Conservation (phyloP, 2,329 filamentous ascomycete species). For the Dothiorella sarmentorum region DNA sequence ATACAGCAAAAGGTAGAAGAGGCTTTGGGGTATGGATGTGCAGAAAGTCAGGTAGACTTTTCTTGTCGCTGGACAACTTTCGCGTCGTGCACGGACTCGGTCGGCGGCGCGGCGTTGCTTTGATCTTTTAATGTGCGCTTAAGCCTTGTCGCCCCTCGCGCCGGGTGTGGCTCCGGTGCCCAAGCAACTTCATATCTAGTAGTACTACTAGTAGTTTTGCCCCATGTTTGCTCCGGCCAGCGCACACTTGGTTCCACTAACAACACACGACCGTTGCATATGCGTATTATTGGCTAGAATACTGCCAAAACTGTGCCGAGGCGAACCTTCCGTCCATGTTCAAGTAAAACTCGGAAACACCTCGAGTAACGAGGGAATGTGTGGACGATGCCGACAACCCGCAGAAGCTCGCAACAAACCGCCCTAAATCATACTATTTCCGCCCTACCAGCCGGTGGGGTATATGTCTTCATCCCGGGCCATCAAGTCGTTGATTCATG, state of each 20-base stretch:
- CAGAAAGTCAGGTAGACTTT: constrained; percentile 10
- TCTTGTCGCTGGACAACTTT: constrained; percentile 16
- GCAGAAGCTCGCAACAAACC: neutral
- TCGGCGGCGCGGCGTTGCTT: constrained; percentile 8
- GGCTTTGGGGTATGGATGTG: neutral
- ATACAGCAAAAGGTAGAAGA: neutral
- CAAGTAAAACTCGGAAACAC: neutral
- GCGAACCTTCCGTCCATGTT: neutral
- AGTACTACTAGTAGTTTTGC: neutral
- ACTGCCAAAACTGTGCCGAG: neutral
- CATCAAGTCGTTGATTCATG: neutral
- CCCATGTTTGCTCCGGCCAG: neutral
- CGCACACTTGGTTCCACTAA: neutral
- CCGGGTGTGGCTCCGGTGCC: neutral
- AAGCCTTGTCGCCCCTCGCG: neutral
- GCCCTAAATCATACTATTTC: neutral
- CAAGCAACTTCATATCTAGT: no score
- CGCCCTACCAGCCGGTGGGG: neutral
- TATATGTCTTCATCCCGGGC: neutral
- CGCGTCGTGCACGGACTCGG: neutral
- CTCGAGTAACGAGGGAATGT: neutral
- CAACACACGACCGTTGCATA: no score
- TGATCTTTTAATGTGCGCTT: constrained; percentile 7
- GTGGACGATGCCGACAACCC: no score
- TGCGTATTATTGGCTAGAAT: neutral